phyloP scores from a whole-genome alignment of 75 land plant species.

The Ceratopteris richardii region DNA sequence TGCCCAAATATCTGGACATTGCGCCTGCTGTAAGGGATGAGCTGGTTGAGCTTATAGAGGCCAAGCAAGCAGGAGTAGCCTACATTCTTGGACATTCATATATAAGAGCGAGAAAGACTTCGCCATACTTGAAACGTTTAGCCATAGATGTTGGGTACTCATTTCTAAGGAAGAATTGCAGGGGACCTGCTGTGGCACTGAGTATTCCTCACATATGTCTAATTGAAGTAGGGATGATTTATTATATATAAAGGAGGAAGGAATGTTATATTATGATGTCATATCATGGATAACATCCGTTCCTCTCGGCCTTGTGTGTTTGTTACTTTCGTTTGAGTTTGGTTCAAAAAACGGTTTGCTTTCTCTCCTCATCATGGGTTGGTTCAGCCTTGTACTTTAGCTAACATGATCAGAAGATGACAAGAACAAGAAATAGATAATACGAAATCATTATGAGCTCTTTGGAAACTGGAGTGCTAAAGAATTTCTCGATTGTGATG shows the following conservation, averaged over 20 bases:
- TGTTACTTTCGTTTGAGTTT: too few relatives aligned
- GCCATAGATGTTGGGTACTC: slow-evolving; percentile 39
- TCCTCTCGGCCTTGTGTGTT: too few relatives aligned
- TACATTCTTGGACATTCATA: slow-evolving; percentile 56
- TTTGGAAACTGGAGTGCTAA: too few relatives aligned
- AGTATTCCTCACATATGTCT: slow-evolving; percentile 44
- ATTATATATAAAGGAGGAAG: slow-evolving; percentile 25
- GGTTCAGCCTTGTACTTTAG: too few relatives aligned
- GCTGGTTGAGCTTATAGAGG: slow-evolving; percentile 35
- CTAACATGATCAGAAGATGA: too few relatives aligned
- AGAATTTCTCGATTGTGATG: too few relatives aligned
- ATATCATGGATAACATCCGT: too few relatives aligned
- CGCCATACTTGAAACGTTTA: slow-evolving; percentile 38
- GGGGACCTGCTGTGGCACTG: slow-evolving; percentile 49
- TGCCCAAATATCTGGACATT: slow-evolving; percentile 11
- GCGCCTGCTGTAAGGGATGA: slow-evolving; percentile 31
- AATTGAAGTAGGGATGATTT: slow-evolving; percentile 68
- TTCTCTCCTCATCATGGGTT: too few relatives aligned
- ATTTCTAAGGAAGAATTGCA: slow-evolving; percentile 51
- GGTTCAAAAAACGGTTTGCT: too few relatives aligned
- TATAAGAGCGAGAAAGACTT: slow-evolving; percentile 43
- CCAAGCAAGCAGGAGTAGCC: slow-evolving; percentile 47
- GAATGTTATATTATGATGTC: not conserved
- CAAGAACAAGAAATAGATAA: too few relatives aligned
- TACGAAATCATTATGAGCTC: too few relatives aligned